phyloP scores from a whole-genome alignment of 352 stramenopile species.

The Phytophthora cactorum region DNA sequence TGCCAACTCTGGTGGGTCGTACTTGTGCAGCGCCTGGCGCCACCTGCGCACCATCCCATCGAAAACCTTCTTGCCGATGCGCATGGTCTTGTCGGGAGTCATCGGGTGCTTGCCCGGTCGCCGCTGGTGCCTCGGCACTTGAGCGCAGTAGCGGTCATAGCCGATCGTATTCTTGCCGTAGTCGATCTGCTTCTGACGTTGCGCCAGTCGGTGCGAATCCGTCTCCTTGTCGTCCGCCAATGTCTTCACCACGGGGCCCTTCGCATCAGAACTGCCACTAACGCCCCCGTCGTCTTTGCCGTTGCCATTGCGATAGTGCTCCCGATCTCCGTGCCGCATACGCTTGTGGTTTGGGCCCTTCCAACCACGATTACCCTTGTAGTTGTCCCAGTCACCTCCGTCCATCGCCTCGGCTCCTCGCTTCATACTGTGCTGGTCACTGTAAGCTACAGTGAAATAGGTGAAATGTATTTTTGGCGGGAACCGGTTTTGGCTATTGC shows the following conservation, averaged over 20 bases:
- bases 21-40: constrained; percentile 83
- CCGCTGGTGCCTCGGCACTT: constrained; percentile 63
- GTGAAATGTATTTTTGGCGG: constrained; percentile 36
- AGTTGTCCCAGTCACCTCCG: background rate
- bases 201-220: constrained; percentile 79
- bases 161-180: constrained; percentile 93
- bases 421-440: constrained; percentile 20
- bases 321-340: constrained; percentile 12
- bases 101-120: constrained; percentile 57
- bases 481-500: constrained; percentile 10
- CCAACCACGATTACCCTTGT: constrained; percentile 1
- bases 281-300: background rate
- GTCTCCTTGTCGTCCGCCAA: constrained; percentile 72
- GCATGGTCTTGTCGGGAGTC: constrained; percentile 82
- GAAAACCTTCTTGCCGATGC: constrained; percentile 85
- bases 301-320: background rate
- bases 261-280: background rate
- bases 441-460: background rate
- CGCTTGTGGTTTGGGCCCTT: constrained; percentile 24
- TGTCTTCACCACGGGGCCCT: constrained; percentile 42
- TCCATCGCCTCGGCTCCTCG: constrained; percentile 26
- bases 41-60: constrained; percentile 80
- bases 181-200: constrained; percentile 94
- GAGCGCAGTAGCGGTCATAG: constrained; percentile 86
- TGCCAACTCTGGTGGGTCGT: constrained; percentile 74